Evolutionary conservation across 176 grass and related monocot species (phyloP).

Genomic region (Rhipidocladum racemiflorum): DNA sequence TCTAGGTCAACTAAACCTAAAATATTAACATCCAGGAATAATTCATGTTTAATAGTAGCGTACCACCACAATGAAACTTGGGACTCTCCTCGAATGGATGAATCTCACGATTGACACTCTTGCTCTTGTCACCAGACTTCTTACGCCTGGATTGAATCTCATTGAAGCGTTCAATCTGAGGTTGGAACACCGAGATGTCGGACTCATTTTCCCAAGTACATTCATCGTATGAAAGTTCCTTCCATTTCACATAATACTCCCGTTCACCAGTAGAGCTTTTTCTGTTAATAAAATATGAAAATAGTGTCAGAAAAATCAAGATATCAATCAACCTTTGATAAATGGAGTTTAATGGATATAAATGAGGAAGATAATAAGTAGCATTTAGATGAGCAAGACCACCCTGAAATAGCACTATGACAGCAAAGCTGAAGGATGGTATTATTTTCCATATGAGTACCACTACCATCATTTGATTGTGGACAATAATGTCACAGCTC

Average conservation of each 20-base stretch:
- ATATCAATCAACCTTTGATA: not conserved
- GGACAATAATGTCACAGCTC: too few species aligned
- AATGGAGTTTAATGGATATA: constrained; percentile 18
- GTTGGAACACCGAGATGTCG: constrained; percentile 78
- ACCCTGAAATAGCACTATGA: constrained; percentile 18
- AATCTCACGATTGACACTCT: constrained; percentile 31
- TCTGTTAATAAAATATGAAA: constrained; percentile 35
- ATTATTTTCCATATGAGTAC: not conserved
- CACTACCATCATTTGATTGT: not conserved
- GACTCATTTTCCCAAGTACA: constrained; percentile 87
- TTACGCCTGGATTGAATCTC: constrained; percentile 64
- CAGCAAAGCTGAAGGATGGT: constrained; percentile 14
- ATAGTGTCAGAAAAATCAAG: constrained; percentile 21
- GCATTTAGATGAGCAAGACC: not conserved
- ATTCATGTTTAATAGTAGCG: constrained; percentile 23
- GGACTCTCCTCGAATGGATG: constrained; percentile 60
- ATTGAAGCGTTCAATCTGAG: constrained; percentile 74
- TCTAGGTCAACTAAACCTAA: constrained; percentile 30
- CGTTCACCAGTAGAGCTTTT: constrained; percentile 52
- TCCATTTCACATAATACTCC: constrained; percentile 95
- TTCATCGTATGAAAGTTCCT: constrained; percentile 94
- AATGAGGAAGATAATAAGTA: constrained; percentile 25
- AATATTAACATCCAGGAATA: constrained; percentile 34
- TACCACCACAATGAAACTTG: constrained; percentile 76
- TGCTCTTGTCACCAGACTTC: constrained; percentile 54